These are phyloP conservation scores for Mycocentrospora acerina DNA, from an alignment of 2,329 filamentous ascomycete genomes.

Conservation along the genomic window DNA sequence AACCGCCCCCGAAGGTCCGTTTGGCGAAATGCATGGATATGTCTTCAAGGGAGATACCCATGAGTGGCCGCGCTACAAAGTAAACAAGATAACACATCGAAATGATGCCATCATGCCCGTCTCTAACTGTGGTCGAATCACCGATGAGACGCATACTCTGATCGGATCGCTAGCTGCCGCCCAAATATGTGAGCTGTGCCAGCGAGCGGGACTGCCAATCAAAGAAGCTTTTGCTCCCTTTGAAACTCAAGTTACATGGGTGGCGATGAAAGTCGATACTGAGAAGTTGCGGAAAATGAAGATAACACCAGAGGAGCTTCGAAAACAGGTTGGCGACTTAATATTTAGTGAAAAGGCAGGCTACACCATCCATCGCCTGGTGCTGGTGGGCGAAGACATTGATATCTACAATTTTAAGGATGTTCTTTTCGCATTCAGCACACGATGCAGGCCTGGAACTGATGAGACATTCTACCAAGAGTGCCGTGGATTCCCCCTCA, in stretches of 20 bases:
- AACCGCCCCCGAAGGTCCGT: constrained; percentile 49
- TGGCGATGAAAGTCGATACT: constrained; percentile 27
- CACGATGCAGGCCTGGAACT: constrained; percentile 48
- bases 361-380: constrained; percentile 44
- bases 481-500: constrained; percentile 46
- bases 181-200: constrained; percentile 42
- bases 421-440: constrained; percentile 53
- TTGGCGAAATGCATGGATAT: constrained; percentile 50
- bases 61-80: constrained; percentile 45
- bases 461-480: constrained; percentile 53
- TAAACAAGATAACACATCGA: constrained; percentile 52
- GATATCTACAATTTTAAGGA: constrained; percentile 51
- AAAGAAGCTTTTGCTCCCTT: constrained; percentile 49
- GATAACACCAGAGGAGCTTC: too few species aligned
- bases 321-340: constrained; percentile 46
- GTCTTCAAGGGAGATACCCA: constrained; percentile 47
- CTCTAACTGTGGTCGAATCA: constrained; percentile 46
- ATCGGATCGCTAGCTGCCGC: constrained; percentile 49
- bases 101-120: constrained; percentile 52
- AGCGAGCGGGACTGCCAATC: constrained; percentile 46
- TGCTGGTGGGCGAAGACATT: constrained; percentile 54
- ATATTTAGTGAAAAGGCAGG: constrained; percentile 46
- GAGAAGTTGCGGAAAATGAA: constrained; percentile 22
- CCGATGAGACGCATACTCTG: constrained; percentile 11
- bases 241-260: constrained; percentile 53